Evolutionary conservation across 352 stramenopile genomes (phyloP).

Genomic region (Phytophthora podocarpi): DNA sequence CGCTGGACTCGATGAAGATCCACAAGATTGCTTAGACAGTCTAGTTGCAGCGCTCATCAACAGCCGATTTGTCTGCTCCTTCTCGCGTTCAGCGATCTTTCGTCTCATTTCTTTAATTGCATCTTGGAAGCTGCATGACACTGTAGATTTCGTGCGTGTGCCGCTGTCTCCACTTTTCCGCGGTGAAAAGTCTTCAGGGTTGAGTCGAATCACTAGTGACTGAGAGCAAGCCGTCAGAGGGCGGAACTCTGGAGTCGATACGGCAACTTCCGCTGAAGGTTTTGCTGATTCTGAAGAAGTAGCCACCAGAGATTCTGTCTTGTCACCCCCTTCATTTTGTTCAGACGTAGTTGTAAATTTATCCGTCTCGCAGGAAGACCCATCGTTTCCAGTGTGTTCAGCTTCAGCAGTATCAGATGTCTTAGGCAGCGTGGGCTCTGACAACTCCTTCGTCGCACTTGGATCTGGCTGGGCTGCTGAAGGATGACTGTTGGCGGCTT

Average conservation of each 20-base stretch:
- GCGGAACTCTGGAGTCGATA: slow-evolving; percentile 41
- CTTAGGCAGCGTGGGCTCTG: background rate
- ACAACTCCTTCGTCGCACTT: background rate
- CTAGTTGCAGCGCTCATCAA: slow-evolving; percentile 17
- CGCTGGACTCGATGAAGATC: slow-evolving; percentile 12
- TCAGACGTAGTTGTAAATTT: slow-evolving; percentile 10
- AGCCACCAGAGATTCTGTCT: background rate
- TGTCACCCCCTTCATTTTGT: slow-evolving; percentile 3
- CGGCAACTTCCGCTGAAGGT: background rate
- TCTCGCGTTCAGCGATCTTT: slow-evolving; percentile 63
- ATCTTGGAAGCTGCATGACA: slow-evolving; percentile 19
- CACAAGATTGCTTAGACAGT: slow-evolving; percentile 20
- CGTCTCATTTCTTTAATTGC: slow-evolving; percentile 61
- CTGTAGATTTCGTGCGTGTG: slow-evolving; percentile 4
- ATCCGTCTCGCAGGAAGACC: slow-evolving; percentile 1
- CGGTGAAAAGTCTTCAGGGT: slow-evolving; percentile 53
- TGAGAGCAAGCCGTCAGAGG: slow-evolving; percentile 71
- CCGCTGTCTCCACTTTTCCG: slow-evolving; percentile 22
- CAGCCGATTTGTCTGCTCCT: slow-evolving; percentile 33
- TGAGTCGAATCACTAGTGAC: slow-evolving; percentile 73
- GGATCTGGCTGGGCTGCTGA: background rate
- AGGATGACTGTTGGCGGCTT: background rate
- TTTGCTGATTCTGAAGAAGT: background rate
- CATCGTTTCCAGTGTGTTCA: background rate
- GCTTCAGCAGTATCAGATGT: background rate